These are phyloP conservation scores for Candida parachauliodes DNA, from an alignment of 805 yeast species.

Conservation along the genomic window DNA sequence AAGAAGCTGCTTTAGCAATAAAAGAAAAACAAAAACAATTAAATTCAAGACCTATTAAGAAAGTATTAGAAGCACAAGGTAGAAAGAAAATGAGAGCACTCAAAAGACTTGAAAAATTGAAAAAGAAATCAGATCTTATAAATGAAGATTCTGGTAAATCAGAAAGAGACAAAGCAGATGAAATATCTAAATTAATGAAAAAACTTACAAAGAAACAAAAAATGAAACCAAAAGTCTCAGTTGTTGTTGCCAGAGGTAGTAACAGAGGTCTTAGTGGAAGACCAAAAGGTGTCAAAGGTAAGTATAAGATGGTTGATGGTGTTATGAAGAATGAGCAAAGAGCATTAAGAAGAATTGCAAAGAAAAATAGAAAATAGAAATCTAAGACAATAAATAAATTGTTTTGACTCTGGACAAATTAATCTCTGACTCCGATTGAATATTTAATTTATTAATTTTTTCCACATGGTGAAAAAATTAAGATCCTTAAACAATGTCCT, in stretches of 20 bases:
- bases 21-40: constrained; percentile 49
- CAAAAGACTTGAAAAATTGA: constrained; percentile 78
- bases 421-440: neutral
- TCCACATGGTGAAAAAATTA: neutral
- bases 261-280: constrained; percentile 89
- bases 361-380: constrained; percentile 64
- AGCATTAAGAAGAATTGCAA: constrained; percentile 84
- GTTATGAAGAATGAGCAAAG: constrained; percentile 95
- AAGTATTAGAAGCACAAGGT: constrained; percentile 96
- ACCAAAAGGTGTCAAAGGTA: constrained; percentile 96
- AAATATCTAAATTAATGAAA: constrained; percentile 80
- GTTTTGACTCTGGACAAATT: constrained; percentile 1
- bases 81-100: constrained; percentile 93
- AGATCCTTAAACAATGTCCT: constrained; percentile 7
- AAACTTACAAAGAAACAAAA: constrained; percentile 72
- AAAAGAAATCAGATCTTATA: constrained; percentile 89
- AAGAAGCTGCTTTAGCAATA: constrained; percentile 59
- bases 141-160: constrained; percentile 83
- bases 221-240: constrained; percentile 74
- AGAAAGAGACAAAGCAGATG: constrained; percentile 93
- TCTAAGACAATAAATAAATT: neutral
- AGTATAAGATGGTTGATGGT: constrained; percentile 99
- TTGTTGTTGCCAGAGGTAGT: constrained; percentile 82
- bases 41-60: constrained; percentile 97
- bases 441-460: too few species aligned